Percentiles rank a stretch among this genome's conserved stretches.
Conservation (phyloP, 495 filamentous ascomycete genomes). For the Penicillium parvum region DNA sequence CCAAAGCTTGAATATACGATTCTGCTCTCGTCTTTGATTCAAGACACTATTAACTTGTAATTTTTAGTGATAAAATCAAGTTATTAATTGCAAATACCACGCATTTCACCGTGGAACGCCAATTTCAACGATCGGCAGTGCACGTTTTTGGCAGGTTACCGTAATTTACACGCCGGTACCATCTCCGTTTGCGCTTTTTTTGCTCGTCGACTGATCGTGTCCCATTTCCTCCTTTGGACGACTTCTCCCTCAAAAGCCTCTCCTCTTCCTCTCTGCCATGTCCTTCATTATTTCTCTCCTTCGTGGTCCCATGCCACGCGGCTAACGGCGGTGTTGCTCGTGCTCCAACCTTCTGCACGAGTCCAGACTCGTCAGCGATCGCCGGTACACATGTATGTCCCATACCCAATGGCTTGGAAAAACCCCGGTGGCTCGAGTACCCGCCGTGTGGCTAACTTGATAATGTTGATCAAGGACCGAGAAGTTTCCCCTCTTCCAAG, state of each 20-base stretch:
- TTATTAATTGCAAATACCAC: too few species aligned
- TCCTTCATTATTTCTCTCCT: background rate
- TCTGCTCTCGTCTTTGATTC: too few species aligned
- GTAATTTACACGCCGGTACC: background rate
- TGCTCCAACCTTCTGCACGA: constrained; percentile 17
- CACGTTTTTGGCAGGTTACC: constrained; percentile 12
- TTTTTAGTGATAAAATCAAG: too few species aligned
- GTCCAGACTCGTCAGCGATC: constrained; percentile 17
- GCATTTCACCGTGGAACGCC: too few species aligned
- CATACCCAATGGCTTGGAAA: background rate
- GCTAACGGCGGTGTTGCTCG: constrained; percentile 17
- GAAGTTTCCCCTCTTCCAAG: constrained; percentile 17
- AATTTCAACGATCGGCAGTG: constrained; percentile 8
- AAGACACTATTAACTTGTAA: too few species aligned
- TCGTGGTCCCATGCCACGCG: constrained; percentile 21
- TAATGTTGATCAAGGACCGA: constrained; percentile 9
- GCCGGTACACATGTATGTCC: constrained; percentile 16
- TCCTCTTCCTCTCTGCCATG: background rate
- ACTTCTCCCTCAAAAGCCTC: background rate
- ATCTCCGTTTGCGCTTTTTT: constrained; percentile 15
- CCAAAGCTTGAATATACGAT: too few species aligned
- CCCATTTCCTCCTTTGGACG: background rate
- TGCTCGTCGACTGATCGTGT: background rate
- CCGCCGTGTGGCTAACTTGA: too few species aligned
- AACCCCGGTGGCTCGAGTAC: too few species aligned